Conservation (phyloP, 805 yeast species). For the Tetrapisispora arboricola region DNA sequence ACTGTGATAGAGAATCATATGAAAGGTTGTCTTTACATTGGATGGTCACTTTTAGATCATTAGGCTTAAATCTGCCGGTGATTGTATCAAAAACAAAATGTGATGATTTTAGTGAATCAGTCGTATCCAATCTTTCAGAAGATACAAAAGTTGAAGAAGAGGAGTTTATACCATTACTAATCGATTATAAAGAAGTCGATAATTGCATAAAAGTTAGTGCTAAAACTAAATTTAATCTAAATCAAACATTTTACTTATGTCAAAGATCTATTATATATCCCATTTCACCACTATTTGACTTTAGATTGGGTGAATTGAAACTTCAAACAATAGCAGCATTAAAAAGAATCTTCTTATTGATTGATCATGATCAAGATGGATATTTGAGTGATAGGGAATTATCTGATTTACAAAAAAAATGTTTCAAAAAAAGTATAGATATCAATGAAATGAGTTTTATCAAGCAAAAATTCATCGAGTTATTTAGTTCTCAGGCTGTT, state of each 20-base stretch:
- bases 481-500: conserved; percentile 15
- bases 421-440: conserved; percentile 55
- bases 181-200: conserved; percentile 90
- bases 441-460: conserved; percentile 40
- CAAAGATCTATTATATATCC: conserved; percentile 92
- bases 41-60: conserved; percentile 86
- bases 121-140: conserved; percentile 11
- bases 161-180: conserved; percentile 74
- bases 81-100: conserved; percentile 80
- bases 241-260: conserved; percentile 77
- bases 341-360: conserved; percentile 67
- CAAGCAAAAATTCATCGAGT: conserved; percentile 27
- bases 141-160: conserved; percentile 50
- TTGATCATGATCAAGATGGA: conserved; percentile 90
- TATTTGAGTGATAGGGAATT: conserved; percentile 63
- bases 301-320: conserved; percentile 77
- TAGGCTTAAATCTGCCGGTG: conserved; percentile 92
- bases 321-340: conserved; percentile 69
- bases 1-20: conserved; percentile 88
- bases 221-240: conserved; percentile 70
- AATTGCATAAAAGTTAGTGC: conserved; percentile 87
- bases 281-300: conserved; percentile 82
- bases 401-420: conserved; percentile 54
- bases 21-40: conserved; percentile 87
- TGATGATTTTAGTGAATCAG: conserved; percentile 30